Evolutionary conservation across 371 early-diverging fungal species (phyloP), one percentile per base, ranked within the genome.

Genomic region (Coemansia sp.): DNA sequence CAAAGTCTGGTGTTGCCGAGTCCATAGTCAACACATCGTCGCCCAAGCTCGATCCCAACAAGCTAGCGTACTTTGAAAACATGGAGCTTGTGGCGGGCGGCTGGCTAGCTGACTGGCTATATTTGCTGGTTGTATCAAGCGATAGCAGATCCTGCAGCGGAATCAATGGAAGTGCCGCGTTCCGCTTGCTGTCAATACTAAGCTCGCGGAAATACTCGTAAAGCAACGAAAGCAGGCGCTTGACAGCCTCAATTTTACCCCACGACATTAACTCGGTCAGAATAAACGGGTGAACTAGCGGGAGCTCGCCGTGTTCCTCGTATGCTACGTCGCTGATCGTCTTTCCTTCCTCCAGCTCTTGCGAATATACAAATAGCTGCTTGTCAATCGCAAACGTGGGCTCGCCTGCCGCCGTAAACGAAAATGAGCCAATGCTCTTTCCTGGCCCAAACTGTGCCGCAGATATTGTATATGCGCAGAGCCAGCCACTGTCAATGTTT

Each of bases 181-280:
- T 47, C 14, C 68, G 57, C 7, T 47, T 22, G 26, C 59, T 13
- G 40, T 66, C 66, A 18, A 76, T 66, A n/a, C 59, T 71, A 5
- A 48, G 42, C 14, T 64, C 71, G 21, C 67, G 74, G 58, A 77
- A 48, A 26, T 77, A 54, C 45, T 77, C 78, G 47, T 77, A 66
- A 10, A 77, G 61, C 64, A 61, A 24, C 2, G 77, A 63, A 6
- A 77, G 52, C 2, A 77, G 48, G 22, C 59, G 60, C 45, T 63
- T 62, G 31, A 71, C 78, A 3, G 63, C 66, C 18, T 53, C 71
- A 21, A 69, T 55, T 18, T 61, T 69, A 4, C 78, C 78, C 78
- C 78, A 77, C 61, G 77, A 77, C 67, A 77, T 66, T 14, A 77
- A 62, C 63, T 77, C 77, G 0, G 71, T 70, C 5, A 77, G 67